Percentiles rank a stretch among this genome's conserved stretches.
These are phyloP conservation scores for Nepenthes alata DNA, from an alignment of 179 eudicot genomes.

Conservation along the genomic window DNA sequence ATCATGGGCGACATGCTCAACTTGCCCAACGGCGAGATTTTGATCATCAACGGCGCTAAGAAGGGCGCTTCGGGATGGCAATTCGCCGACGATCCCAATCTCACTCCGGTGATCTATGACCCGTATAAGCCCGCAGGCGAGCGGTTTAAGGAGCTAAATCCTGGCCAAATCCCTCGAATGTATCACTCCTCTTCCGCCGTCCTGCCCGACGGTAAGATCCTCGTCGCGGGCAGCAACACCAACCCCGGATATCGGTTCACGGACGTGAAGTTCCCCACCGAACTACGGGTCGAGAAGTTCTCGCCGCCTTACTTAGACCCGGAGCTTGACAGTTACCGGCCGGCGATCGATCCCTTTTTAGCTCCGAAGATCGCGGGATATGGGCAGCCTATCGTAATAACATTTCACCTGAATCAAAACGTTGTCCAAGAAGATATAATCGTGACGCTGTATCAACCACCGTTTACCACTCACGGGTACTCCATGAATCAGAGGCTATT, in stretches of 20 bases:
- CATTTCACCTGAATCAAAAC: background rate
- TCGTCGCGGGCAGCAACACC: conserved; percentile 21
- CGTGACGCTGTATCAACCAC: conserved; percentile 27
- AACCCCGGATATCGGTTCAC: conserved; percentile 7
- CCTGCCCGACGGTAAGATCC: conserved; percentile 17
- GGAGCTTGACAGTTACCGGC: conserved; percentile 7
- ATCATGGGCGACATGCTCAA: conserved; percentile 76
- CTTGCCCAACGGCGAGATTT: conserved; percentile 51
- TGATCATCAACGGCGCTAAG: conserved; percentile 59
- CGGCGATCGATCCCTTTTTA: background rate
- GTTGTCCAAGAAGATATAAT: conserved; percentile 10
- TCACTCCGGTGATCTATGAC: conserved; percentile 21
- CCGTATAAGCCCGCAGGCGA: conserved; percentile 16
- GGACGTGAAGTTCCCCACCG: conserved; percentile 44
- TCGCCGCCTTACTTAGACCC: conserved; percentile 51
- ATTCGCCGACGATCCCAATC: conserved; percentile 21
- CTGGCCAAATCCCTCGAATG: conserved; percentile 23
- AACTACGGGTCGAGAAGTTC: conserved; percentile 56
- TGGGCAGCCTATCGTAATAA: background rate
- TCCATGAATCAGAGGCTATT: conserved; percentile 39
- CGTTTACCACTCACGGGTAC: conserved; percentile 44
- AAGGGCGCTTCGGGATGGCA: conserved; percentile 65
- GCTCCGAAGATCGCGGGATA: background rate
- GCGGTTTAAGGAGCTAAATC: conserved; percentile 13
- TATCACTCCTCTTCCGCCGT: conserved; percentile 30